phyloP scores from a whole-genome alignment of 1,284 basidiomycete genomes.

The Ustilago tritici region DNA sequence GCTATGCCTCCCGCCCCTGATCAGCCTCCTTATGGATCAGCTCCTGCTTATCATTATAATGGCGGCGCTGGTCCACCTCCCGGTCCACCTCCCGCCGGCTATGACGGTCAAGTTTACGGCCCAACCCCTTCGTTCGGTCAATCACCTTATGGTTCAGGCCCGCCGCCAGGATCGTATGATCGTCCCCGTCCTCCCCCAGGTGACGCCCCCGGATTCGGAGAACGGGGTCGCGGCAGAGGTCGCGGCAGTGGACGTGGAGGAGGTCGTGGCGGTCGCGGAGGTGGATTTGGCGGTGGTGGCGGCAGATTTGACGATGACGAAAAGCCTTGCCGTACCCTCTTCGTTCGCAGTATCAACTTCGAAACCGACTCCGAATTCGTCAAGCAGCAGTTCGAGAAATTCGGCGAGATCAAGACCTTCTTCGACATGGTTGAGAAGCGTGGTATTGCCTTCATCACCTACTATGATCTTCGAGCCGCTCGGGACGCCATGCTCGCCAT shows the following conservation, averaged over 20 bases:
- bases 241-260: constrained; percentile 32
- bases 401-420: constrained; percentile 95
- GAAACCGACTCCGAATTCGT: constrained; percentile 43
- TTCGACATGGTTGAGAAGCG: constrained; percentile 93
- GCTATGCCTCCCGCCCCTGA: constrained; percentile 14
- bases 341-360: constrained; percentile 83
- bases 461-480: constrained; percentile 89
- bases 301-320: constrained; percentile 74
- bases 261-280: constrained; percentile 27
- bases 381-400: constrained; percentile 86
- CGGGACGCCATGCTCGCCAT: constrained; percentile 87
- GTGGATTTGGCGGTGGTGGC: constrained; percentile 28
- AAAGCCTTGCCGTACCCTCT: constrained; percentile 91
- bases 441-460: constrained; percentile 97
- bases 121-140: constrained; percentile 21
- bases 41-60: constrained; percentile 27
- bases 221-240: constrained; percentile 8
- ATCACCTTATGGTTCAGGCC: constrained; percentile 14
- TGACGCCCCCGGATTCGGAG: constrained; percentile 26
- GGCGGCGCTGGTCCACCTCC: constrained; percentile 3
- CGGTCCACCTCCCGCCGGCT: constrained; percentile 18
- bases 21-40: constrained; percentile 26
- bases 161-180: constrained; percentile 22
- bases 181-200: constrained; percentile 25
- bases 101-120: constrained; percentile 22